phyloP scores from a whole-genome alignment of 2,329 filamentous ascomycete genomes.

The Xylaria arbuscula region DNA sequence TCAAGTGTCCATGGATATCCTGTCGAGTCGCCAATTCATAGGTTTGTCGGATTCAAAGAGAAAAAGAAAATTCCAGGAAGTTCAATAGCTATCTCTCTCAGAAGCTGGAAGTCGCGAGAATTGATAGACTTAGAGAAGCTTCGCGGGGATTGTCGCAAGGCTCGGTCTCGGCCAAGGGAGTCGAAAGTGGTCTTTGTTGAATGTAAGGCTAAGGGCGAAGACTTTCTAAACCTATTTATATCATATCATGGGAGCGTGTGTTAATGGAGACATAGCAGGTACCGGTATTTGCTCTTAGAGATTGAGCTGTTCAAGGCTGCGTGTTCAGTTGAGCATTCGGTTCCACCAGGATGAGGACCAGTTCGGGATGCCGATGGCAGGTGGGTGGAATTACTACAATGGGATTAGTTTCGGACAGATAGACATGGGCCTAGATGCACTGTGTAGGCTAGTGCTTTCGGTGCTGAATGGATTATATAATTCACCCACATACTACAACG shows the following conservation, averaged over 20 bases:
- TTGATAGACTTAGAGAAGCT: not conserved
- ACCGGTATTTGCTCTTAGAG: not conserved
- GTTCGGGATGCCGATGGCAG: constrained; percentile 25
- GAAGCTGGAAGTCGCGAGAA: not conserved
- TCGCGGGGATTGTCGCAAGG: not conserved
- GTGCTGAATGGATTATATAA: not conserved
- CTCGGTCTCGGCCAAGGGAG: not conserved
- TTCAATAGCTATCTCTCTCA: not conserved
- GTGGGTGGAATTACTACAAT: constrained; percentile 3
- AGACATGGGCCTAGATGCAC: not conserved
- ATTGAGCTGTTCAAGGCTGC: constrained; percentile 12
- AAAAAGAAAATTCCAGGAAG: not conserved
- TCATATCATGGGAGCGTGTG: not conserved
- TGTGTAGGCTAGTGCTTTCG: not conserved
- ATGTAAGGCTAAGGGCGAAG: not conserved
- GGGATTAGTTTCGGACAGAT: constrained; percentile 12
- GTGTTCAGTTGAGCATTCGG: constrained; percentile 31
- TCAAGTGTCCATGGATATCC: constrained; percentile 16
- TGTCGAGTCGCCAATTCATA: not conserved
- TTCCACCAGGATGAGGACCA: constrained; percentile 5
- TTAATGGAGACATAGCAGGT: not conserved
- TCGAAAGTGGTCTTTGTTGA: constrained; percentile 2
- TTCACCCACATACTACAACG: not conserved
- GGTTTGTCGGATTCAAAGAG: not conserved
- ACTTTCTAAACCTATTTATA: not conserved